Evolutionary conservation across 768 basidiomycete genomes (phyloP), one percentile per base, ranked within the genome.

Genomic region (Grammothele lineata): DNA sequence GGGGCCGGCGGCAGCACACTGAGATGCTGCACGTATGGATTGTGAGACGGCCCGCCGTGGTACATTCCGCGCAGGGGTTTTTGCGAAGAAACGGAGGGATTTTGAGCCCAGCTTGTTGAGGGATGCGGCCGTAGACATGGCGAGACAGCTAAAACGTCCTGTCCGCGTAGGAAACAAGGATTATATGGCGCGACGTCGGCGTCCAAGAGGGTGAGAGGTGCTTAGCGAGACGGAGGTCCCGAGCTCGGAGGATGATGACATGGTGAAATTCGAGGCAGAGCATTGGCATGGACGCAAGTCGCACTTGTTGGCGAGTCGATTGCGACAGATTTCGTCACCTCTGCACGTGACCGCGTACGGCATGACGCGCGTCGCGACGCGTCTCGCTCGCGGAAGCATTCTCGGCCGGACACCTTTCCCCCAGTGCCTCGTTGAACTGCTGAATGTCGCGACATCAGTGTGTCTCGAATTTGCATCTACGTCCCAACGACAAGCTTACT

Each of bases 321-420:
- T 38, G 56, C 56, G 56, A 48, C 52, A 57, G 40, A 46, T 53
- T 56, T 50, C 49, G 51, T 51, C 32, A 56, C 42, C 39, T 5
- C 9, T 12, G 15, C 47, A 51, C 50, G 48, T 51, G 55, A 53
- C 46, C 51, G 43, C 32, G 49, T 53, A n/a, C 23, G 5, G 27
- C 17, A 41, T 25, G 40, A 25, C 26, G 17, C 24, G 17, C 40
- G 32, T 27, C 4, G 24, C 26, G 15, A 18, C 26, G 24, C 40
- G 32, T 35, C 15, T 22, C 4, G 32, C 35, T 25, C 40, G 40
- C 26, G 26, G 40, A 19, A 42, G 40, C 25, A 26, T 15, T n/a
- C n/a, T 9, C n/a, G n/a, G n/a, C n/a, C n/a, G n/a, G n/a, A n/a
- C n/a, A n/a, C n/a, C n/a, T n/a, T n/a, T n/a, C n/a, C n/a, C n/a